Base-by-base conservation (phyloP, 805 yeast species). In the Kluyveromyces wickerhamii region DNA sequence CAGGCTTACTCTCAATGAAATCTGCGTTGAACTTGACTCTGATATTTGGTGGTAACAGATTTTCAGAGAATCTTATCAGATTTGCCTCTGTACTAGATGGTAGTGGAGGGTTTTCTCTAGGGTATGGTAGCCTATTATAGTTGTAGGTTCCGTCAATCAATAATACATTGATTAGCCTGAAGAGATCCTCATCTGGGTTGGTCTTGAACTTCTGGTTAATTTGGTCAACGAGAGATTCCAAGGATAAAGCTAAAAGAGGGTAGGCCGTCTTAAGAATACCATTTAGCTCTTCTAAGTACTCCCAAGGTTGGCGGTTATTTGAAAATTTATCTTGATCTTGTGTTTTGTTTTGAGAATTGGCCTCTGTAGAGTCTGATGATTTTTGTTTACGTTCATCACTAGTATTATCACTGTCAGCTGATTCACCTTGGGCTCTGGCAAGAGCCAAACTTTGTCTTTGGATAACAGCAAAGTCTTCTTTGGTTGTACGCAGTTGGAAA, bases 171-270 rank as follows among this genome's bases (percentile, higher is more conserved):
- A 94, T 88, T 36, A 92, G 67, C 45, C 99, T 69, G 59, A 92
- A 94, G 1, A 96, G 89, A 59, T 92, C 98, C 51, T 89, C 98
- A 57, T 92, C 98, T 1, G 92, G 84, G 29, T 83, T 81, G 23
- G 94, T 79, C 60, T 89, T 92, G 69, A 92, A 89, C 36, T 96
- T 69, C 54, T 87, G 95, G 50, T 79, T 80, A 36, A 92, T 85
- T 63, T 94, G 98, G 51, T 94, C 97, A 19, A 92, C 96, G 36
- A 94, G 63, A 0, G 97, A 86, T 59, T 92, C 99, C 43, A 94
- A 68, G 0, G 96, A 86, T 29, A 92, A 70, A 0, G 98, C 95
- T 42, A 92, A 63, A 35, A 92, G 63, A 2, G 99, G 99, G 57
- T 88, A 92, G 0, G 97, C 96, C 0, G 99, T 94, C 56, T 92